Evolutionary conservation across 352 stramenopile genomes (phyloP).

Genomic region (Globisporangium abappressorium): DNA sequence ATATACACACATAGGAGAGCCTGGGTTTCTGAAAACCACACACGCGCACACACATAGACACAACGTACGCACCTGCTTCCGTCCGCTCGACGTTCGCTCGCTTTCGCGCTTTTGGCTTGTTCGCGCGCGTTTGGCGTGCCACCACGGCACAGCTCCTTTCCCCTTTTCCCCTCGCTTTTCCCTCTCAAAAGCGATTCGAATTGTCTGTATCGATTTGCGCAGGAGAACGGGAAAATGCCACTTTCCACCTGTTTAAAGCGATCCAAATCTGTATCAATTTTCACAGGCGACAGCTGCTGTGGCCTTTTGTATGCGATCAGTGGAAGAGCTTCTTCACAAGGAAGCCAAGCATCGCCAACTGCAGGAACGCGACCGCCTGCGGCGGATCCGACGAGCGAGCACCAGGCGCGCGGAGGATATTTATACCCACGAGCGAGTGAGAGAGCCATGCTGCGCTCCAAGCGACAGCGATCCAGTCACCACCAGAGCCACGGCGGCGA

Average conservation of each 20-base stretch:
- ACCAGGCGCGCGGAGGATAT: not conserved
- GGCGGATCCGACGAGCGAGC: slow-evolving; percentile 3
- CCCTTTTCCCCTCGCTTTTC: not conserved
- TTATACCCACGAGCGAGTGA: slow-evolving; percentile 7
- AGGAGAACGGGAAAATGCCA: not conserved
- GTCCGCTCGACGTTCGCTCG: not conserved
- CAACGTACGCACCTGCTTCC: not conserved
- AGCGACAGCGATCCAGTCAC: slow-evolving; percentile 15
- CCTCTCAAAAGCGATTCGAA: not conserved
- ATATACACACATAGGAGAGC: not conserved
- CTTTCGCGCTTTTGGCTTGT: slow-evolving; percentile 6
- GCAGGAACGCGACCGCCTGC: not conserved
- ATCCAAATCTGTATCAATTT: not conserved
- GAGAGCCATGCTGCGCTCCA: slow-evolving; percentile 19
- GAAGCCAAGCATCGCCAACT: not conserved
- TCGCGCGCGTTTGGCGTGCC: slow-evolving; percentile 3
- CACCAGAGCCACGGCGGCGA: not conserved
- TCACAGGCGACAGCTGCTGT: not conserved
- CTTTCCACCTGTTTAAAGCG: not conserved
- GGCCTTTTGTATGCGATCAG: slow-evolving; percentile 8
- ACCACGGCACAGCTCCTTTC: not conserved
- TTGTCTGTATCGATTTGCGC: not conserved
- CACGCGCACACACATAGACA: not conserved
- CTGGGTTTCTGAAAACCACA: not conserved
- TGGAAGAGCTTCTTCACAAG: slow-evolving; percentile 1